phyloP scores from a whole-genome alignment of 208 protist species.

The Trypanosoma congolense region DNA sequence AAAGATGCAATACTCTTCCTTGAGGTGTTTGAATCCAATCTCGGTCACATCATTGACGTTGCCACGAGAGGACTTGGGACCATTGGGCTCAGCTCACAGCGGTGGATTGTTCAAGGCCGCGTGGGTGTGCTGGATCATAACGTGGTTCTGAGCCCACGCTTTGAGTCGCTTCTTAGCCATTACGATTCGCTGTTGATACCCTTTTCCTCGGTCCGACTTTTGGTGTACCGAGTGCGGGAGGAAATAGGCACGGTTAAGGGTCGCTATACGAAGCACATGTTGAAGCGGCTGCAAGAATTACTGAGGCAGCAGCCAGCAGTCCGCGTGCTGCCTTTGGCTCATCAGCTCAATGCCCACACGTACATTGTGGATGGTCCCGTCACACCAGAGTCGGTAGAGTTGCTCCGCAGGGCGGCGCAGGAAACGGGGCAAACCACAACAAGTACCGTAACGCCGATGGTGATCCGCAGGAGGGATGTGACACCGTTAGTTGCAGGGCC shows the following conservation, averaged over 20 bases:
- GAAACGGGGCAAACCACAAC: not conserved
- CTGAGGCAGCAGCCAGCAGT: constrained; percentile 39
- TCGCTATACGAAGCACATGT: constrained; percentile 42
- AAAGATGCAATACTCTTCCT: constrained; percentile 62
- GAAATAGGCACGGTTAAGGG: constrained; percentile 36
- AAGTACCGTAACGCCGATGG: constrained; percentile 4
- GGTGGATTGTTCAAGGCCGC: constrained; percentile 83
- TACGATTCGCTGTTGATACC: constrained; percentile 85
- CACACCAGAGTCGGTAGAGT: constrained; percentile 34
- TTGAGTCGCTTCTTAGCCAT: constrained; percentile 73
- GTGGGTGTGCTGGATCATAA: constrained; percentile 88
- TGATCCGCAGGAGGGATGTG: constrained; percentile 15
- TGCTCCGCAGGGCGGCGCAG: constrained; percentile 41
- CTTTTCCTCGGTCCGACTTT: constrained; percentile 58
- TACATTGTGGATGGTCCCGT: constrained; percentile 62
- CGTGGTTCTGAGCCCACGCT: constrained; percentile 66
- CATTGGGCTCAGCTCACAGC: constrained; percentile 53
- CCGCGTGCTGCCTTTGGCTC: constrained; percentile 65
- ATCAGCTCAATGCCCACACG: constrained; percentile 75
- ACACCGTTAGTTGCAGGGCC: not conserved
- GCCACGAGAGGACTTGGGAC: constrained; percentile 57
- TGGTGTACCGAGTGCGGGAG: constrained; percentile 64
- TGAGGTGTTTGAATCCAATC: constrained; percentile 47
- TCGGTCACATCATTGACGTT: constrained; percentile 52
- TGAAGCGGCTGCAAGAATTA: constrained; percentile 38